Conservation (phyloP, 805 yeast genomes). For the Teunomyces pallodes region DNA sequence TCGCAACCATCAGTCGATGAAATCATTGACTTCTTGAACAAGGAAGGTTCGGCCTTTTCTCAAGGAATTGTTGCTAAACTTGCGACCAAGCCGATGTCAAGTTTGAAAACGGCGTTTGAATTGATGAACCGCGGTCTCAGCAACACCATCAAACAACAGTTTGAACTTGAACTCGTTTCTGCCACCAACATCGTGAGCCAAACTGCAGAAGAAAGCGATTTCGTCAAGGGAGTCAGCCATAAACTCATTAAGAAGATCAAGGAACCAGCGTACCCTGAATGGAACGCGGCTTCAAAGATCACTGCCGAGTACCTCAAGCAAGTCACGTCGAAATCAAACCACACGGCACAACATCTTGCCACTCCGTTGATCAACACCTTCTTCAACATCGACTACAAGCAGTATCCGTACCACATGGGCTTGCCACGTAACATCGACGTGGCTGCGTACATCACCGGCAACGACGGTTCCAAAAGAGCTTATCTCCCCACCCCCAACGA, state of each 20-base stretch:
- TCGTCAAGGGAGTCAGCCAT: conserved; percentile 65
- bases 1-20: conserved; percentile 50
- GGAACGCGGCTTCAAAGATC: conserved; percentile 29
- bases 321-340: conserved; percentile 18
- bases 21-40: conserved; percentile 50
- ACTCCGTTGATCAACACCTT: conserved; percentile 38
- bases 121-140: conserved; percentile 60
- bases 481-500: conserved; percentile 69
- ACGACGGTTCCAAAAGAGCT: conserved; percentile 60
- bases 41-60: conserved; percentile 68
- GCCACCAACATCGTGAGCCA: conserved; percentile 71
- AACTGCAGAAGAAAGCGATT: conserved; percentile 52
- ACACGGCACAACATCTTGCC: conserved; percentile 22
- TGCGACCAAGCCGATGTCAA: conserved; percentile 69
- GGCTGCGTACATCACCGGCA: conserved; percentile 64
- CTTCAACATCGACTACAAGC: conserved; percentile 37
- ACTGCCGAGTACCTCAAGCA: conserved; percentile 17
- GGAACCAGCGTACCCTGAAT: conserved; percentile 48
- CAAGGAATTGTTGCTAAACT: conserved; percentile 52
- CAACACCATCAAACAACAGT: conserved; percentile 59
- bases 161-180: conserved; percentile 68
- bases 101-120: conserved; percentile 69
- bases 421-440: conserved; percentile 73
- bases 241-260: conserved; percentile 61
- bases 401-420: conserved; percentile 68